Conservation (phyloP, 2,329 filamentous ascomycete genomes). For the Pseudogymnoascus sp. region DNA sequence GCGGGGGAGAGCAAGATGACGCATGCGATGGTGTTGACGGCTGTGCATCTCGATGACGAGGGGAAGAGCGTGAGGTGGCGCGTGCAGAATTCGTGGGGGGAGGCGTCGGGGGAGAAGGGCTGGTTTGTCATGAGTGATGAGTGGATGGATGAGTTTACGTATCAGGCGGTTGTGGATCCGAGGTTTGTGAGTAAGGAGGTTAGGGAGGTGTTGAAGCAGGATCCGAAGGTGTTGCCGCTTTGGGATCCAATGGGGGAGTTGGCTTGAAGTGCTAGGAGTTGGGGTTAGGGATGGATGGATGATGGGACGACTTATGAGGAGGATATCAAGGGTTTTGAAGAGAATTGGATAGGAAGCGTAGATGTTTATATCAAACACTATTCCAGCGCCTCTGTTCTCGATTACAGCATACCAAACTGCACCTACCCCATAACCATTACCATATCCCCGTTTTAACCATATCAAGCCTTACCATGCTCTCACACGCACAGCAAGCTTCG, state of each 20-base stretch:
- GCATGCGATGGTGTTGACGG: constrained; percentile 86
- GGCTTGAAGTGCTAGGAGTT: constrained; percentile 36
- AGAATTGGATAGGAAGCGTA: not conserved
- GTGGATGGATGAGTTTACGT: constrained; percentile 75
- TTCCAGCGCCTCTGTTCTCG: not conserved
- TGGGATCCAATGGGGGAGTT: constrained; percentile 77
- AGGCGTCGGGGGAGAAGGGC: constrained; percentile 60
- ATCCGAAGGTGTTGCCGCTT: constrained; percentile 61
- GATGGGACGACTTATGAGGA: not conserved
- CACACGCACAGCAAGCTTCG: too few species aligned
- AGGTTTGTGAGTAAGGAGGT: constrained; percentile 57
- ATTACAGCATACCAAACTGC: not conserved
- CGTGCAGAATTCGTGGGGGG: constrained; percentile 81
- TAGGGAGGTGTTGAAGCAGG: constrained; percentile 58
- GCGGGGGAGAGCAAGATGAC: constrained; percentile 78
- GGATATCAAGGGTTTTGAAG: not conserved
- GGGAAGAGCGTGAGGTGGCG: constrained; percentile 67
- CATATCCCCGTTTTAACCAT: not conserved
- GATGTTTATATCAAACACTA: not conserved
- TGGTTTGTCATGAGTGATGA: constrained; percentile 85
- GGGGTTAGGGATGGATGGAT: not conserved
- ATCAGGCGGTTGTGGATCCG: constrained; percentile 77
- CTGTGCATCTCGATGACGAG: constrained; percentile 64
- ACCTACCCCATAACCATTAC: not conserved
- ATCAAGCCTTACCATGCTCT: too few species aligned